These are phyloP conservation scores for Monosporascus ibericus DNA, from an alignment of 2,329 filamentous ascomycete species.

Conservation along the genomic window DNA sequence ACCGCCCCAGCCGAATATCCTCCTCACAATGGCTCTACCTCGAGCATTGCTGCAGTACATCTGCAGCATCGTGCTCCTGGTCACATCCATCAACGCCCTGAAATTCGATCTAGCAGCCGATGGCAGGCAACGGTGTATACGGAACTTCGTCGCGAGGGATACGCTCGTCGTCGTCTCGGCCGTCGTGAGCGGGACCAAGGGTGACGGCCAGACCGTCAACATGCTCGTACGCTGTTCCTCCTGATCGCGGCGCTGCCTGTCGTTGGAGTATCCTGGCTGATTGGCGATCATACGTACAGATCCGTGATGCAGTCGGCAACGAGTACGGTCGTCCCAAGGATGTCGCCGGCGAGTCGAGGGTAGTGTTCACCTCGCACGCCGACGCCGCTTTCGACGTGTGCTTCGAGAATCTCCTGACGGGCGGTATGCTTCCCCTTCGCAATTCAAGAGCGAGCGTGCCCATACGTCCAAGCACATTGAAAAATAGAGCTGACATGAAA, in stretches of 20 bases:
- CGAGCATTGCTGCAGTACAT: conserved; percentile 50
- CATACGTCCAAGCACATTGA: neutral
- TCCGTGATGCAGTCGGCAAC: conserved; percentile 91
- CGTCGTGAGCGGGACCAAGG: conserved; percentile 75
- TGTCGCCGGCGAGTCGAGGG: conserved; percentile 83
- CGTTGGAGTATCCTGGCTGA: neutral
- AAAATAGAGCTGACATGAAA: conserved; percentile 15
- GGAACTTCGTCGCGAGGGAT: conserved; percentile 90
- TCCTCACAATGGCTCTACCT: conserved; percentile 39
- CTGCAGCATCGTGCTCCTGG: conserved; percentile 52
- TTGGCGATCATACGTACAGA: conserved; percentile 46
- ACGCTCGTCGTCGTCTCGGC: conserved; percentile 94
- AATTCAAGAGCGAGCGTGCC: no score
- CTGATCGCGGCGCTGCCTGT: neutral
- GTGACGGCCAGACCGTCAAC: conserved; percentile 89
- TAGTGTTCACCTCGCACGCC: conserved; percentile 87
- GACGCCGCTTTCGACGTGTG: conserved; percentile 95
- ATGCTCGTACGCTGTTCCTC: conserved; percentile 63
- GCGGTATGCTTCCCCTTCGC: conserved; percentile 45
- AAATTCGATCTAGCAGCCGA: conserved; percentile 90
- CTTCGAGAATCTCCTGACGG: conserved; percentile 77
- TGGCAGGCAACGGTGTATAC: conserved; percentile 77
- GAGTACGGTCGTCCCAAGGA: conserved; percentile 91
- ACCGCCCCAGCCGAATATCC: neutral
- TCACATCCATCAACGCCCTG: conserved; percentile 58